Evolutionary conservation across 192 early-diverging fungal genomes (phyloP).

Genomic region (Coemansia erecta): DNA sequence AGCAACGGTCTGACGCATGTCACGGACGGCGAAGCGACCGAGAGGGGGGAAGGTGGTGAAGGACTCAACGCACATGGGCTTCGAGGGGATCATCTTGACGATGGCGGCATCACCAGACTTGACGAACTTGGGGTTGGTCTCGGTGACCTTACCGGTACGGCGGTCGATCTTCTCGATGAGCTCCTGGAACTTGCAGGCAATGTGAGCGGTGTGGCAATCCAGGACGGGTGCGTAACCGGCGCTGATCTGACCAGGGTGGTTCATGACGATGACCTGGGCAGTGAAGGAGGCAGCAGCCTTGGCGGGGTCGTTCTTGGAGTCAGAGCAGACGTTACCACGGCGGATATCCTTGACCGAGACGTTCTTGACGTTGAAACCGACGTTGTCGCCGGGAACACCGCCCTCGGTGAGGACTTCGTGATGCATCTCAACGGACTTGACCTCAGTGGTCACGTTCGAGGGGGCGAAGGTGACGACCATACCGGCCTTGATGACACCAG

Average conservation of each 20-base stretch:
- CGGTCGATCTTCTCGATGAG: constrained; percentile 93
- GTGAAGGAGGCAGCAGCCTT: constrained; percentile 87
- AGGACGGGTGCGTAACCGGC: constrained; percentile 94
- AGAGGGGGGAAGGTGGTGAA: constrained; percentile 92
- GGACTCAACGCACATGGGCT: constrained; percentile 95
- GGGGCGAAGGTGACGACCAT: constrained; percentile 89
- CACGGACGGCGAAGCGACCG: constrained; percentile 96
- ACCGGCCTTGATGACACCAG: constrained; percentile 91
- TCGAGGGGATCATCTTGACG: constrained; percentile 91
- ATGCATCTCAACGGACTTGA: constrained; percentile 99
- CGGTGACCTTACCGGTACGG: constrained; percentile 89
- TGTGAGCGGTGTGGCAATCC: constrained; percentile 95
- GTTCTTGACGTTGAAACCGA: constrained; percentile 99
- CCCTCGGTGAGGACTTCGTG: constrained; percentile 88
- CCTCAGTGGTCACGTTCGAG: constrained; percentile 83
- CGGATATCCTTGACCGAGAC: constrained; percentile 97
- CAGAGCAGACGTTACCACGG: constrained; percentile 92
- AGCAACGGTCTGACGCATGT: constrained; percentile 96
- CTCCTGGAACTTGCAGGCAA: constrained; percentile 94
- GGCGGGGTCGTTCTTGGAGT: constrained; percentile 97
- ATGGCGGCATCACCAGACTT: constrained; percentile 95
- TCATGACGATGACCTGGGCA: constrained; percentile 95
- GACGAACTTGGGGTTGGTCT: constrained; percentile 93
- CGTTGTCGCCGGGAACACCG: constrained; percentile 91
- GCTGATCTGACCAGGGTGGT: constrained; percentile 94